Base-by-base conservation (phyloP, 1,284 basidiomycete species). In the Rhizoctonia solani region DNA sequence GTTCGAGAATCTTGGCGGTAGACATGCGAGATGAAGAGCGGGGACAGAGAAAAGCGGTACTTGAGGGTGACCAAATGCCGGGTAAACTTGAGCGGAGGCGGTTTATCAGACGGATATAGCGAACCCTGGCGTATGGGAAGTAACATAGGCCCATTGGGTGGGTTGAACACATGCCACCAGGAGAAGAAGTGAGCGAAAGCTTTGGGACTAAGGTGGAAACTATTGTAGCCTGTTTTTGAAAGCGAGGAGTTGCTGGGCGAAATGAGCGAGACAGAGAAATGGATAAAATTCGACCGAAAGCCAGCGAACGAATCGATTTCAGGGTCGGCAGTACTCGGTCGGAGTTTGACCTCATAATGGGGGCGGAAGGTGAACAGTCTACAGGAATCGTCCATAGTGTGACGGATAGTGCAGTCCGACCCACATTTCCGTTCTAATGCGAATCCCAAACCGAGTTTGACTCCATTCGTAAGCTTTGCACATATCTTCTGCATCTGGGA, bases 211-310 rank as follows among this genome's bases (percentile, higher is more conserved):
- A 98, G 84, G 78, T 98, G 92, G 67, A 98, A 80, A 73, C 86
- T 93, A 78, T 90, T 98, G 70, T 80, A 77, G 6, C 74, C 77
- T 0, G 71, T 67, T n/a, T 73, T 44, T 16, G 56, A 46, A 29
- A 75, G 68, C 73, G 76, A 69, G 72, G 72, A 69, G 0, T 72
- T 72, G 4, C 73, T 73, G 3, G 85, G 87, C 4, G 92, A 92
- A 39, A 85, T 85, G 69, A 98, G 81, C 0, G 95, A 98, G 52
- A 96, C 82, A 0, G 94, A 95, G 65, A 97, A 85, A 78, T 99
- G 96, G 68, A 98, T 88, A 76, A 93, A 97, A 77, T 98, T 90
- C 6, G 95, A 97, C 34, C 96, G 87, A 79, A 98, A 98, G 1
- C 86, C 90, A 68, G 85, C 85, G 76, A 87, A 98, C 0, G 95